These are phyloP conservation scores for Chlamydomonas asymmetrica DNA, from an alignment of 139 green algal species.

Conservation along the genomic window DNA sequence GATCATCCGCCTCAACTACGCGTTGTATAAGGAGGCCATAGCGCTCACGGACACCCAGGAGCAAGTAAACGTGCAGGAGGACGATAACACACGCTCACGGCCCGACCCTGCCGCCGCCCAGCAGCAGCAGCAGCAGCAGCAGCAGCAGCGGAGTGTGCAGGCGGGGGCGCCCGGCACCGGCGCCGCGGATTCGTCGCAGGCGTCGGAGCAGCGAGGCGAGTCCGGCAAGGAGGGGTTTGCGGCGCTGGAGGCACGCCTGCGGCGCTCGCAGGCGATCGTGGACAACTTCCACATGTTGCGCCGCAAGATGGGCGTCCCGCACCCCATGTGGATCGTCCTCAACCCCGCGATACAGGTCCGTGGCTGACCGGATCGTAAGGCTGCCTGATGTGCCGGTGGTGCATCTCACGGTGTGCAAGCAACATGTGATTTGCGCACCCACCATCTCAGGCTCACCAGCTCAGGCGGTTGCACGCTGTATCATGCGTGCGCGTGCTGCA, in stretches of 20 bases:
- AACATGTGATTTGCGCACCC: no score
- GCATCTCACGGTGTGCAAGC: no score
- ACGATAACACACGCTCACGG: neutral
- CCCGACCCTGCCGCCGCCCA: neutral
- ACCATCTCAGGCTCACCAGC: no score
- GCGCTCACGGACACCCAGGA: constrained; percentile 28
- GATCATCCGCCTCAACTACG: constrained; percentile 44
- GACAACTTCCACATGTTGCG: constrained; percentile 47
- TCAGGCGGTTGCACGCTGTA: no score
- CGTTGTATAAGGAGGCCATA: constrained; percentile 40
- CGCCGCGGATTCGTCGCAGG: neutral
- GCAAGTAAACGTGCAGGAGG: neutral
- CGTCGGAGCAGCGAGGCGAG: neutral
- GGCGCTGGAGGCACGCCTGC: neutral
- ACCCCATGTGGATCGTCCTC: constrained; percentile 71
- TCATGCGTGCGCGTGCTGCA: no score
- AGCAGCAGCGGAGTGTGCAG: neutral
- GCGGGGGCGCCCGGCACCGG: neutral
- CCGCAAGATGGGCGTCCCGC: constrained; percentile 43
- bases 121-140: constrained; percentile 5
- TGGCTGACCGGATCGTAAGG: no score
- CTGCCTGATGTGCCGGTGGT: no score
- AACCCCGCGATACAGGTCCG: constrained; percentile 66
- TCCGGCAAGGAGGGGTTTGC: neutral
- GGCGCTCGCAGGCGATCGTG: constrained; percentile 25